Evolutionary conservation across 1,139 yeast species (phyloP).

Genomic region (Geotrichum candidum): DNA sequence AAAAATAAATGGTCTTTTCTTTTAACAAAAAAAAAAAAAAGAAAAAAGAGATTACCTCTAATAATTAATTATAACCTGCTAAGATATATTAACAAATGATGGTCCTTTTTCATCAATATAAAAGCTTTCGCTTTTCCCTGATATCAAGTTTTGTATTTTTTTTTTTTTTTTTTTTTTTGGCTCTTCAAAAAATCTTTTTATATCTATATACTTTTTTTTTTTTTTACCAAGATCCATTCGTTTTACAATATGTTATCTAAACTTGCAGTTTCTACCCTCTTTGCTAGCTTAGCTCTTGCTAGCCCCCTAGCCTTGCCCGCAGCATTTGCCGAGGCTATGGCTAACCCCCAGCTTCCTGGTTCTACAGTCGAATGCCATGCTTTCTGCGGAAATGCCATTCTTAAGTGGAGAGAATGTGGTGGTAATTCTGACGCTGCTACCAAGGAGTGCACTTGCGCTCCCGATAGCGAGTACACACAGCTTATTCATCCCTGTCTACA

Average conservation of each 20-base stretch:
- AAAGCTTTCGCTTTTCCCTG: too few species aligned
- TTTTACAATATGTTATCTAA: background rate
- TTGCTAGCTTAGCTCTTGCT: slow-evolving; percentile 9
- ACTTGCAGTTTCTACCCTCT: background rate
- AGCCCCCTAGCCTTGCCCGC: slow-evolving; percentile 12
- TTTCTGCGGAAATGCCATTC: background rate
- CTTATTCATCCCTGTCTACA: slow-evolving; percentile 9
- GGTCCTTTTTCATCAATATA: too few species aligned
- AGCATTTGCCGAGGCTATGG: slow-evolving; percentile 17
- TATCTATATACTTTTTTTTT: background rate
- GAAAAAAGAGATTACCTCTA: too few species aligned
- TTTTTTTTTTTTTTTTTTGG: background rate
- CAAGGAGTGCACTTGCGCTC: background rate
- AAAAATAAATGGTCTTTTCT: too few species aligned
- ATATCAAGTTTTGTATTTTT: background rate
- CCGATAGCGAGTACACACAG: background rate
- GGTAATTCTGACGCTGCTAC: background rate
- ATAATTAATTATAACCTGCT: too few species aligned
- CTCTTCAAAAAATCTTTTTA: background rate
- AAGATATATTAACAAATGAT: too few species aligned
- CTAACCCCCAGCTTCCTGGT: slow-evolving; percentile 19
- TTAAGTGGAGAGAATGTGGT: background rate
- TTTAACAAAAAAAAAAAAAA: too few species aligned
- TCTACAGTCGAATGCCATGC: slow-evolving; percentile 1
- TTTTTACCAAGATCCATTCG: background rate